These are phyloP conservation scores for Raddia guianensis DNA, from an alignment of 176 grass and related monocot species.

Conservation along the genomic window DNA sequence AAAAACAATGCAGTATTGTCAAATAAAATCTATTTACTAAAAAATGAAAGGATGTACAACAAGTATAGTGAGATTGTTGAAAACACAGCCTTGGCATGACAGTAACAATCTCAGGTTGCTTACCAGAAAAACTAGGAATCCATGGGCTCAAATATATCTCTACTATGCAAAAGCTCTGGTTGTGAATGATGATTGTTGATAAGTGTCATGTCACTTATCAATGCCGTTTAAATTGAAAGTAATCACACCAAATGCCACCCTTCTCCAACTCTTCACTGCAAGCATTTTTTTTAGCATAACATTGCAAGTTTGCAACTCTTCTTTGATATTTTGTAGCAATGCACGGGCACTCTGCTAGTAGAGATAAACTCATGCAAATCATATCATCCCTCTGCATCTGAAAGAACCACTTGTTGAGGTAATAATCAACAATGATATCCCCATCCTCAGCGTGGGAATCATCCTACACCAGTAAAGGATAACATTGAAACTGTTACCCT, in stretches of 20 bases:
- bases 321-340: too few relatives aligned
- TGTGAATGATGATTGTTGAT: too few relatives aligned
- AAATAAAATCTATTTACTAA: neutral
- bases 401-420: neutral
- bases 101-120: neutral
- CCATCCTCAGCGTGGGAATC: neutral
- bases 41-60: neutral
- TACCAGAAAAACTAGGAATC: conserved; percentile 19
- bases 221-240: too few relatives aligned
- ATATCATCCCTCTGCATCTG: neutral
- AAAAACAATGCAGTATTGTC: neutral
- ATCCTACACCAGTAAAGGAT: neutral
- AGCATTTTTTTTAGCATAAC: too few relatives aligned
- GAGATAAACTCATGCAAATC: neutral
- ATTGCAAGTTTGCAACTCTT: too few relatives aligned
- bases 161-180: too few relatives aligned
- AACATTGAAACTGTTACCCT: conserved; percentile 11
- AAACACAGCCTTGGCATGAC: neutral
- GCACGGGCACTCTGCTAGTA: too few relatives aligned
- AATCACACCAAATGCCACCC: too few relatives aligned
- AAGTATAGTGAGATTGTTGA: neutral
- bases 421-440: neutral
- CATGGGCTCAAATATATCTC: neutral
- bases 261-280: too few relatives aligned
- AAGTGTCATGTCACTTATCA: too few relatives aligned